Evolutionary conservation across 2,329 filamentous ascomycete species (phyloP).

Genomic region (Calonectria hawksworthii): DNA sequence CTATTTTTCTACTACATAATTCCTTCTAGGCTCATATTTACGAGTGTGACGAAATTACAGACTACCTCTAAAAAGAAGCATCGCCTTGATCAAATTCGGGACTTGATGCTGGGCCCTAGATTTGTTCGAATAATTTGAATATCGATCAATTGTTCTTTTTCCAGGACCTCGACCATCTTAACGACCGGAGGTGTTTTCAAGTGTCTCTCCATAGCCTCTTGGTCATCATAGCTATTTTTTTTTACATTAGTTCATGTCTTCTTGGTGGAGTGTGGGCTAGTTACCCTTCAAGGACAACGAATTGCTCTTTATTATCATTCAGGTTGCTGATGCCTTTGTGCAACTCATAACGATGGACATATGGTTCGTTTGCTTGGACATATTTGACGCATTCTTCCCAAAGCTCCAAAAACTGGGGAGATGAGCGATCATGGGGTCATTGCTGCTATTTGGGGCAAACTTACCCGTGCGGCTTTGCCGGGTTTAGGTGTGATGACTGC

Average conservation of each 20-base stretch:
- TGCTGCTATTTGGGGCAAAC: neutral
- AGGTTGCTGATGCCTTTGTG: conserved; percentile 41
- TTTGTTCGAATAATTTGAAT: conserved; percentile 39
- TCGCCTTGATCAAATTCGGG: conserved; percentile 1
- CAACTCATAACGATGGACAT: conserved; percentile 44
- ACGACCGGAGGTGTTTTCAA: conserved; percentile 37
- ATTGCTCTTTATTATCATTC: conserved; percentile 40
- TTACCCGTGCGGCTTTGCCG: conserved; percentile 40
- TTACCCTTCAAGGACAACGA: conserved; percentile 46
- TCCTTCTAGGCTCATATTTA: neutral
- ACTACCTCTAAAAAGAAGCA: neutral
- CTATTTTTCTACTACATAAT: neutral
- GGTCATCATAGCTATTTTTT: conserved; percentile 38
- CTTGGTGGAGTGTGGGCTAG: neutral
- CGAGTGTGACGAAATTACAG: neutral
- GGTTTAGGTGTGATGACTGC: conserved; percentile 47
- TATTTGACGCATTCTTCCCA: conserved; percentile 40
- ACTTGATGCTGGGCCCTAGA: conserved; percentile 28
- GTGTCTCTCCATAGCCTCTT: conserved; percentile 41
- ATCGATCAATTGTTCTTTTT: conserved; percentile 35
- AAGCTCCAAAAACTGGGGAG: conserved; percentile 39
- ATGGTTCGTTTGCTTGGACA: conserved; percentile 43
- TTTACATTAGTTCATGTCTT: neutral
- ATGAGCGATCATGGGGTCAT: neutral
- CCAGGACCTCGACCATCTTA: conserved; percentile 35